A percentile compares a stretch with the other conserved stretches of the same genome.
phyloP scores from a whole-genome alignment of 257 asterid genomes.

The Schizonepeta tenuifolia region DNA sequence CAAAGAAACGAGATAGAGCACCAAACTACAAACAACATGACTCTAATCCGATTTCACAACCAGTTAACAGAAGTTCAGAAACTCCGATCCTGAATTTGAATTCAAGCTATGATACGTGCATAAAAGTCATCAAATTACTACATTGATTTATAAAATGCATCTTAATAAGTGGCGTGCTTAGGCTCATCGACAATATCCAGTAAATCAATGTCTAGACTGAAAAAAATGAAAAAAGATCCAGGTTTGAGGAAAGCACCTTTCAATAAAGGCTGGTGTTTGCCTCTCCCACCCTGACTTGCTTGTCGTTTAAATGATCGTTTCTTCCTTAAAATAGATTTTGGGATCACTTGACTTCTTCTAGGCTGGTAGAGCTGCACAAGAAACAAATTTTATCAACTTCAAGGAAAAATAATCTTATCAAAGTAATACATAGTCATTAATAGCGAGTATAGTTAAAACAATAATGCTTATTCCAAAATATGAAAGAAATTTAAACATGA shows the following conservation, averaged over 20 bases:
- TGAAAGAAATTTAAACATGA: not conserved
- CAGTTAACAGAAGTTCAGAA: too few relatives aligned
- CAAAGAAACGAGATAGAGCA: not conserved
- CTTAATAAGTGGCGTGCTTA: not conserved
- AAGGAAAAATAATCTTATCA: too few relatives aligned
- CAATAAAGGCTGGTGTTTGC: slow-evolving; percentile 57
- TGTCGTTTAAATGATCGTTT: slow-evolving; percentile 86
- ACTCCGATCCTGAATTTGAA: not conserved
- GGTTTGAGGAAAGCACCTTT: slow-evolving; percentile 51
- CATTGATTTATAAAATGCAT: not conserved
- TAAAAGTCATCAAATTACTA: not conserved
- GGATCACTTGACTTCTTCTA: slow-evolving; percentile 60
- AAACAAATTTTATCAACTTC: too few relatives aligned
- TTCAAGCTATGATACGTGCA: not conserved
- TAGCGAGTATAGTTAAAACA: not conserved
- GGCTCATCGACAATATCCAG: not conserved
- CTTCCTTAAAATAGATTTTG: slow-evolving; percentile 72
- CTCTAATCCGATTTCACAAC: not conserved
- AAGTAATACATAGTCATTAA: too few relatives aligned
- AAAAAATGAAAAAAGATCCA: not conserved
- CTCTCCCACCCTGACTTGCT: slow-evolving; percentile 59
- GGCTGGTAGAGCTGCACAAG: slow-evolving; percentile 76
- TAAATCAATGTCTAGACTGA: not conserved
- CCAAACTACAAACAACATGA: not conserved
- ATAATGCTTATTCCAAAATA: not conserved